Base-by-base conservation (phyloP, 1,284 basidiomycete genomes). In the Naganishia sp. region DNA sequence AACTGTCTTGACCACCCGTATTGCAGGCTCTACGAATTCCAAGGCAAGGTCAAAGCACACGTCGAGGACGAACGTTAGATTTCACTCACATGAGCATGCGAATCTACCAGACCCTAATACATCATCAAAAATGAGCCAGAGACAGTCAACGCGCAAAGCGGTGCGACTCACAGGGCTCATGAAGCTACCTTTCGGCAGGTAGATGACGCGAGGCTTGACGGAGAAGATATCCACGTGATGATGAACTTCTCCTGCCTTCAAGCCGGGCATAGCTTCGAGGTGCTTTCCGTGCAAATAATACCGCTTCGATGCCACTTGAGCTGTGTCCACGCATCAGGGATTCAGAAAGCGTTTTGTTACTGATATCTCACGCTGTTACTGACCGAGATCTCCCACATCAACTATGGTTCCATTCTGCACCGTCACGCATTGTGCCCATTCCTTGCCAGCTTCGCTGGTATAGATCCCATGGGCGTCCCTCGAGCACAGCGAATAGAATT, bases 11-110 rank as follows among this genome's bases (percentile, higher is more conserved):
- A 88, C 46, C 70, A 70, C 31, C 76, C 76, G 58, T 76, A 77
- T 43, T 71, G 52, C 28, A 77, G 69, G 9, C 74, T 73, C 69
- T 77, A 23, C 5, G 31, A 47, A 6, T 17, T 28, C n/a, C 35
- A 10, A 53, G 18, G 18, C 9, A 42, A 31, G 18, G 31, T 25
- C 42, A n/a, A 23, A 46, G 18, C n/a, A 25, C n/a, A 13, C 21
- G 28, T 50, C 7, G 32, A 6, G 28, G n/a, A 23, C 49, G 10
- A 53, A 25, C 32, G 15, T 9, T 11, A 32, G 0, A 43, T 21
- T 25, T 35, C 28, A 42, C 72, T 85, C 85, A 6, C 90, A 73
- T 92, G 90, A 0, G 87, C 90, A 78, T 94, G 92, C 0, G 90
- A 85, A 77, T 94, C 92, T 6, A 72, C 75, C 17, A 79, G 71